Percentiles rank a stretch among this genome's conserved stretches.
Evolutionary conservation across 2,329 filamentous ascomycete species (phyloP).

Genomic region (Aspergillus sp.): DNA sequence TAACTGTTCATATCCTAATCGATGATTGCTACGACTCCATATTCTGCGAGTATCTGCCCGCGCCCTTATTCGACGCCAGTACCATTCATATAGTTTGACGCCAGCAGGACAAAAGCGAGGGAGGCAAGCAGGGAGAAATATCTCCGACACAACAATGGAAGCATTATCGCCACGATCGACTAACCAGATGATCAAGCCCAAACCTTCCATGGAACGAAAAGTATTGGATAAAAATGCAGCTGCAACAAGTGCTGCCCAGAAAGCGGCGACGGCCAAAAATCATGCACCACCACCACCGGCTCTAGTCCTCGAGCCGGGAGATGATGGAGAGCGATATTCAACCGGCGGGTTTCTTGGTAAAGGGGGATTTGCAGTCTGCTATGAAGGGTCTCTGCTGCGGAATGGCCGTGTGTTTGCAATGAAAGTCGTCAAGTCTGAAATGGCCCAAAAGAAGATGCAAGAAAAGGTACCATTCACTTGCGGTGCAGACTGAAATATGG

Average conservation of each 20-base stretch:
- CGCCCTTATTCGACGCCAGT: slow-evolving; percentile 11
- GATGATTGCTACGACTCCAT: slow-evolving; percentile 22
- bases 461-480: slow-evolving; percentile 43
- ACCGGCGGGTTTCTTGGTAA: slow-evolving; percentile 50
- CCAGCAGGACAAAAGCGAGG: slow-evolving; percentile 4
- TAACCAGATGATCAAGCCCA: slow-evolving; percentile 47
- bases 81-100: slow-evolving; percentile 22
- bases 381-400: slow-evolving; percentile 46
- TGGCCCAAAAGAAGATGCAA: slow-evolving; percentile 52
- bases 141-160: slow-evolving; percentile 40
- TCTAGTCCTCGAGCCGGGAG: slow-evolving; percentile 45
- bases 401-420: slow-evolving; percentile 49
- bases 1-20: slow-evolving; percentile 18
- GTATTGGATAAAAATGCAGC: slow-evolving; percentile 38
- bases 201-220: slow-evolving; percentile 39
- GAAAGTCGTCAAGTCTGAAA: slow-evolving; percentile 52
- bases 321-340: slow-evolving; percentile 45
- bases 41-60: slow-evolving; percentile 2
- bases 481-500: neutral
- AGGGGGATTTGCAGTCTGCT: slow-evolving; percentile 53
- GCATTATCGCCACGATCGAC: slow-evolving; percentile 50
- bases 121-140: neutral
- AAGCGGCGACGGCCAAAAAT: slow-evolving; percentile 39
- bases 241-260: slow-evolving; percentile 27
- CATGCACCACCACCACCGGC: slow-evolving; percentile 48